Percentiles rank a stretch among this genome's conserved stretches.
phyloP scores from a whole-genome alignment of 768 basidiomycete species.

The Sistotremastrum niveocremeum region DNA sequence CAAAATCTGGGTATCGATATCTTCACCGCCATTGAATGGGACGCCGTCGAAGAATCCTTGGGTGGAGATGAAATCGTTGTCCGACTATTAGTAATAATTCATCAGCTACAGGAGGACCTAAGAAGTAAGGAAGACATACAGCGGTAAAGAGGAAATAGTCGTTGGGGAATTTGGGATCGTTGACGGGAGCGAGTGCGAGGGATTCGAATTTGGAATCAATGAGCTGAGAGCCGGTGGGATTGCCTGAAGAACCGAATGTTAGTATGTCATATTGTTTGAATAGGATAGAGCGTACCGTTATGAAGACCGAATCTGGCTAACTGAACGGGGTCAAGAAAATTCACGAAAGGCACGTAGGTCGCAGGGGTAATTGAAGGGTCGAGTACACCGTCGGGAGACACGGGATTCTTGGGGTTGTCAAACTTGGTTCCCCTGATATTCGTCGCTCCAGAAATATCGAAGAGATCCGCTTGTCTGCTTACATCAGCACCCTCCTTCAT shows the following conservation, averaged over 20 bases:
- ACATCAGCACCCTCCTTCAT: neutral
- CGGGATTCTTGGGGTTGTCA: slow-evolving; percentile 37
- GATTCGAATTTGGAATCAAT: slow-evolving; percentile 60
- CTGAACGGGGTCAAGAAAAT: slow-evolving; percentile 37
- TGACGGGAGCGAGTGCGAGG: slow-evolving; percentile 40
- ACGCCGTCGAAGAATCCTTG: slow-evolving; percentile 37
- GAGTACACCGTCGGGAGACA: slow-evolving; percentile 36
- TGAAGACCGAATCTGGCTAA: slow-evolving; percentile 51
- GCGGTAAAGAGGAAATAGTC: slow-evolving; percentile 58
- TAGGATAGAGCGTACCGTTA: slow-evolving; percentile 27
- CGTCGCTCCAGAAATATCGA: slow-evolving; percentile 43
- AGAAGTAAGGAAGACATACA: slow-evolving; percentile 21
- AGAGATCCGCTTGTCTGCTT: slow-evolving; percentile 42
- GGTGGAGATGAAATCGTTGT: slow-evolving; percentile 50
- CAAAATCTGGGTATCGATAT: slow-evolving; percentile 50
- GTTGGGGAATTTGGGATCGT: slow-evolving; percentile 37
- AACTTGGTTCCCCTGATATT: slow-evolving; percentile 46
- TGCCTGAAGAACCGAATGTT: slow-evolving; percentile 18
- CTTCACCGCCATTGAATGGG: slow-evolving; percentile 38
- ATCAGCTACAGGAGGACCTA: neutral
- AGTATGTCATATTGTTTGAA: neutral
- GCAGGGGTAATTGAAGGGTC: slow-evolving; percentile 35
- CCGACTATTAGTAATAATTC: slow-evolving; percentile 22
- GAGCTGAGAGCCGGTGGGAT: slow-evolving; percentile 36
- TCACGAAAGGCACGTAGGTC: slow-evolving; percentile 41